A percentile compares a stretch with the other conserved stretches of the same genome.
phyloP scores from a whole-genome alignment of 805 yeast species.

The Ogataea trehaloabstinens region DNA sequence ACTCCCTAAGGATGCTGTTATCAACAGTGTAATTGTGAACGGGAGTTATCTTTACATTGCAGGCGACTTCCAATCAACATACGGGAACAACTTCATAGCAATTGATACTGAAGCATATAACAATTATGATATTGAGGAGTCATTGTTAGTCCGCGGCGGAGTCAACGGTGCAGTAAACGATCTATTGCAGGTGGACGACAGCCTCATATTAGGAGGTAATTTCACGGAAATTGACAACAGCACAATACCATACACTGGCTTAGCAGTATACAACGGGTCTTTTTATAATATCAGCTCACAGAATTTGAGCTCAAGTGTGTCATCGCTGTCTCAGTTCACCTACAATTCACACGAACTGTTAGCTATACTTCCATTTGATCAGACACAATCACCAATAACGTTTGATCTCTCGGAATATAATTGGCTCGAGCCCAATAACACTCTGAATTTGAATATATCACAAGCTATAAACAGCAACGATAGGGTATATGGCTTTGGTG shows the following conservation, averaged over 20 bases:
- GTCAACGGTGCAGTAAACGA: constrained; percentile 38
- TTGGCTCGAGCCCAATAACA: constrained; percentile 33
- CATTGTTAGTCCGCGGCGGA: constrained; percentile 33
- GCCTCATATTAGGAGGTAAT: constrained; percentile 45
- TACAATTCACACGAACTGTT: constrained; percentile 41
- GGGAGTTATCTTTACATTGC: constrained; percentile 41
- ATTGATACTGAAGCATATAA: constrained; percentile 26
- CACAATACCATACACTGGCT: constrained; percentile 14
- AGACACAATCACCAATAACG: constrained; percentile 21
- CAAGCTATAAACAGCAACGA: constrained; percentile 19
- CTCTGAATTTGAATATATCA: constrained; percentile 33
- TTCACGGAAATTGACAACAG: constrained; percentile 29
- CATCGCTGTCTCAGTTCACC: constrained; percentile 23
- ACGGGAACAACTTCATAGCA: constrained; percentile 38
- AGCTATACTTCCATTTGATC: constrained; percentile 33
- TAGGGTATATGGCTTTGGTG: constrained; percentile 21
- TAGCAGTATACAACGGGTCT: constrained; percentile 32
- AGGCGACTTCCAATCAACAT: constrained; percentile 44
- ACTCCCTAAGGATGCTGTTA: constrained; percentile 39
- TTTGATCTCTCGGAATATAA: constrained; percentile 41
- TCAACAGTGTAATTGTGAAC: constrained; percentile 34
- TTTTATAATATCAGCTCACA: constrained; percentile 38
- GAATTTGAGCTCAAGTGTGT: constrained; percentile 22
- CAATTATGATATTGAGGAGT: constrained; percentile 7
- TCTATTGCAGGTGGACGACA: constrained; percentile 28